Conservation (phyloP, 306 rosid genomes). For the Cyclanthera cordifolia region DNA sequence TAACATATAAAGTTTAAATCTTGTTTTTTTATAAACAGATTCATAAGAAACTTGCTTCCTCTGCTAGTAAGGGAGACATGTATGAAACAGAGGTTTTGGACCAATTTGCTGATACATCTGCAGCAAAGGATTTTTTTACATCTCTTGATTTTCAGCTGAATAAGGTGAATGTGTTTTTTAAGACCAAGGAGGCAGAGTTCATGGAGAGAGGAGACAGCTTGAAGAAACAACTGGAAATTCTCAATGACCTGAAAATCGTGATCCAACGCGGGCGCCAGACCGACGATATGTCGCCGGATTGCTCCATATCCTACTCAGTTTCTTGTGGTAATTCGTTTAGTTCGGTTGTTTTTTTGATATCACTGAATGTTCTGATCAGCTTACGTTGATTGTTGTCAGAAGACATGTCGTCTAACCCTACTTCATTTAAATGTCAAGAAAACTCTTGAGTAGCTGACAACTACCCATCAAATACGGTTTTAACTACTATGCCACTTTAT, state of each 20-base stretch:
- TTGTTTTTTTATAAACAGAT: slow-evolving; percentile 43
- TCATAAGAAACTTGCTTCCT: slow-evolving; percentile 71
- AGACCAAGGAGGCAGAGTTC: slow-evolving; percentile 66
- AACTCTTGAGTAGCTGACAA: no score
- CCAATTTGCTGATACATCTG: slow-evolving; percentile 63
- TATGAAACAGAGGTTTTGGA: slow-evolving; percentile 88
- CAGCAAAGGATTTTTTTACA: slow-evolving; percentile 74
- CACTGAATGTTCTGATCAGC: no score
- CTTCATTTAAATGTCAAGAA: no score
- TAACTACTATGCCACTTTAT: no score
- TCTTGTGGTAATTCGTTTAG: slow-evolving; percentile 56
- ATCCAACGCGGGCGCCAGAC: slow-evolving; percentile 36
- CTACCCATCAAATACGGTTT: no score
- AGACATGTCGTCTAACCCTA: no score
- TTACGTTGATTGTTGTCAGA: no score
- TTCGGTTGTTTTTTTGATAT: no score
- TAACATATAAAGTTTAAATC: background rate
- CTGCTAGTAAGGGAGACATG: slow-evolving; percentile 62
- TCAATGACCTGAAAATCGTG: slow-evolving; percentile 47
- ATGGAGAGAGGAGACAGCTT: slow-evolving; percentile 75
- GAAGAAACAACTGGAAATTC: slow-evolving; percentile 77
- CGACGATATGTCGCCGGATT: slow-evolving; percentile 25
- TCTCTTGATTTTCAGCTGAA: slow-evolving; percentile 77
- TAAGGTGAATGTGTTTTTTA: slow-evolving; percentile 76
- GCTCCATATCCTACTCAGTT: slow-evolving; percentile 65